phyloP scores from a whole-genome alignment of 176 grass and related monocot species.

The Triticum dicoccoides region DNA sequence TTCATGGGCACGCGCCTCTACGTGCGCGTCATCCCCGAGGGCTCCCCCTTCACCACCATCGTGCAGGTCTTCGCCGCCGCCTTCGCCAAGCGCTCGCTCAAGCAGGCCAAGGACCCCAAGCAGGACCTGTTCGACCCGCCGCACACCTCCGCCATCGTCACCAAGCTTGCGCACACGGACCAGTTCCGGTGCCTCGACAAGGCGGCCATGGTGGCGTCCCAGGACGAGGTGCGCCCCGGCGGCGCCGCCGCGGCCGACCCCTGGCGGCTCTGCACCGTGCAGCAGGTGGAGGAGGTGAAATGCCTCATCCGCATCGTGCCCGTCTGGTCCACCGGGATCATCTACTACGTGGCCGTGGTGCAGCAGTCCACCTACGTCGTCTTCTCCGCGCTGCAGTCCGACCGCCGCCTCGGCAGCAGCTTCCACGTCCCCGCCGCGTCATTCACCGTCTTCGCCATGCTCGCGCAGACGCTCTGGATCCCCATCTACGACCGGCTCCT shows the following conservation, averaged over 20 bases:
- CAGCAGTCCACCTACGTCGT: slow-evolving; percentile 92
- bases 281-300: slow-evolving; percentile 94
- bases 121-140: slow-evolving; percentile 81
- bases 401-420: slow-evolving; percentile 57
- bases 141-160: slow-evolving; percentile 59
- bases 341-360: slow-evolving; percentile 87
- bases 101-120: slow-evolving; percentile 76
- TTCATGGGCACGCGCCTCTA: slow-evolving; percentile 80
- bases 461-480: slow-evolving; percentile 87
- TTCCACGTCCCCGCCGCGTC: slow-evolving; percentile 89
- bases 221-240: slow-evolving; percentile 45
- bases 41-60: slow-evolving; percentile 84
- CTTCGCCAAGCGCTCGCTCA: slow-evolving; percentile 44
- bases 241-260: slow-evolving; percentile 38
- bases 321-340: slow-evolving; percentile 80
- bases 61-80: slow-evolving; percentile 58
- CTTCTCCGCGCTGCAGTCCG: slow-evolving; percentile 77
- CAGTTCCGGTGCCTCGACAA: slow-evolving; percentile 89
- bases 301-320: slow-evolving; percentile 81
- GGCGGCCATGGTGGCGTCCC: slow-evolving; percentile 53
- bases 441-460: slow-evolving; percentile 85
- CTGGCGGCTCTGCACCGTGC: slow-evolving; percentile 75
- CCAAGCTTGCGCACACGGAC: slow-evolving; percentile 75
- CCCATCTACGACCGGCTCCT: slow-evolving; percentile 82
- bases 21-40: slow-evolving; percentile 65